These are phyloP conservation scores for Hirschioporus abietinus DNA, from an alignment of 768 basidiomycete species.

Conservation along the genomic window DNA sequence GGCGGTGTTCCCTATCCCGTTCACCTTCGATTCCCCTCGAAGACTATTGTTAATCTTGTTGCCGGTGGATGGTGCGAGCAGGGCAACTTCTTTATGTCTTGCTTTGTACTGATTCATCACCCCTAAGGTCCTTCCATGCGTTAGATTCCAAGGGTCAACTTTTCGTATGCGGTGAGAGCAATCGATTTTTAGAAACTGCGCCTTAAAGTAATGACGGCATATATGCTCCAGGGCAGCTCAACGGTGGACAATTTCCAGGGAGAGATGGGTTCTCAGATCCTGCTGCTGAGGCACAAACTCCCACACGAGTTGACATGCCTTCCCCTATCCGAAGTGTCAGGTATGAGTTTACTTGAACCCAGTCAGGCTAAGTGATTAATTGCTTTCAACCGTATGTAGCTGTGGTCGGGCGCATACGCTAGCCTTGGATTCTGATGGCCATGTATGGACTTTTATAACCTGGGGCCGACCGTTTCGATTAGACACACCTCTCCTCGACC, in stretches of 20 bases:
- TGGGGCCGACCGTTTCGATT: conserved; percentile 79
- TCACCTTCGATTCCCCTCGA: conserved; percentile 53
- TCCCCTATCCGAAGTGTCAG: conserved; percentile 57
- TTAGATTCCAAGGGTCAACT: conserved; percentile 69
- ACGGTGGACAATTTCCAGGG: conserved; percentile 35
- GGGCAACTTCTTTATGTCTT: conserved; percentile 5
- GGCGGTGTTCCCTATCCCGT: conserved; percentile 59
- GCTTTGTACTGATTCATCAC: not conserved
- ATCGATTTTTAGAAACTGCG: conserved; percentile 1
- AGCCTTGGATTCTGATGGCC: conserved; percentile 50
- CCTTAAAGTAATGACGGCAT: conserved; percentile 9
- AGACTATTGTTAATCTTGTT: conserved; percentile 62
- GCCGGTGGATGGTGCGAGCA: conserved; percentile 75
- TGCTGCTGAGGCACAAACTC: conserved; percentile 43
- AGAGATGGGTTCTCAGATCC: conserved; percentile 54
- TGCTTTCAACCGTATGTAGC: conserved; percentile 30
- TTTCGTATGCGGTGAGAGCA: conserved; percentile 71
- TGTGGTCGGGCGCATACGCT: conserved; percentile 75
- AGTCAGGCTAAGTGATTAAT: not conserved
- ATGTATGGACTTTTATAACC: conserved; percentile 69
- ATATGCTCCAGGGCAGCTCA: conserved; percentile 47
- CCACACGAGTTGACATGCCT: conserved; percentile 57
- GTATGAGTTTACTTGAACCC: conserved; percentile 29
- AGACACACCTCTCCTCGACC: conserved; percentile 31
- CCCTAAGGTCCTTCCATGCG: conserved; percentile 77